Evolutionary conservation across 208 protist genomes (phyloP).

Genomic region (Leishmania gerbilli): DNA sequence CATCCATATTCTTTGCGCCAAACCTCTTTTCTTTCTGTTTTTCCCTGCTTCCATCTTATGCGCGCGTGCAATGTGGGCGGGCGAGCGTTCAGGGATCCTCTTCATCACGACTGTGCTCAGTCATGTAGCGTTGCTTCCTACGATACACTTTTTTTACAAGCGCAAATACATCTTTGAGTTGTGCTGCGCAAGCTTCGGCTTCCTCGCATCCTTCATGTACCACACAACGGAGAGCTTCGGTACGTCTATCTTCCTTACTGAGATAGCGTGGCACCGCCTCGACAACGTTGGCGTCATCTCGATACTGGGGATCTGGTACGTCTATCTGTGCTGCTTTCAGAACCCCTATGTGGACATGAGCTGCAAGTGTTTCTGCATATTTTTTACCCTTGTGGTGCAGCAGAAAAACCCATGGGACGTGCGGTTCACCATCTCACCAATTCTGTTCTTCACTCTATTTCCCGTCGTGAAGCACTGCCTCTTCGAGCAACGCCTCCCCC

Average conservation of each 20-base stretch:
- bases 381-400: conserved; percentile 59
- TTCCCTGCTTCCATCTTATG: too few species aligned
- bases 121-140: conserved; percentile 63
- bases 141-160: conserved; percentile 43
- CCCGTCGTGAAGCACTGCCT: conserved; percentile 57
- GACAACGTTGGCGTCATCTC: conserved; percentile 73
- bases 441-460: conserved; percentile 51
- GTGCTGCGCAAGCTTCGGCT: conserved; percentile 44
- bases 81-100: conserved; percentile 34
- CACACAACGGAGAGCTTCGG: conserved; percentile 65
- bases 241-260: conserved; percentile 52
- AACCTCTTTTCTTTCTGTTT: neutral
- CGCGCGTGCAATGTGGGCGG: conserved; percentile 22
- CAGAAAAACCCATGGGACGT: conserved; percentile 75
- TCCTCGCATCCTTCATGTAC: conserved; percentile 77
- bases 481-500: conserved; percentile 24
- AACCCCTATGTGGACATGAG: conserved; percentile 41
- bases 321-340: conserved; percentile 43
- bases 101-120: conserved; percentile 73
- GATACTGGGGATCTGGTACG: conserved; percentile 51
- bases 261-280: conserved; percentile 74
- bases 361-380: conserved; percentile 58
- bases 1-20: neutral
- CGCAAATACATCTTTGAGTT: conserved; percentile 61
- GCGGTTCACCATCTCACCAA: conserved; percentile 48